These are phyloP conservation scores for Hemisphaericaspora subhashii DNA, from an alignment of 1,139 yeast species.

Conservation along the genomic window DNA sequence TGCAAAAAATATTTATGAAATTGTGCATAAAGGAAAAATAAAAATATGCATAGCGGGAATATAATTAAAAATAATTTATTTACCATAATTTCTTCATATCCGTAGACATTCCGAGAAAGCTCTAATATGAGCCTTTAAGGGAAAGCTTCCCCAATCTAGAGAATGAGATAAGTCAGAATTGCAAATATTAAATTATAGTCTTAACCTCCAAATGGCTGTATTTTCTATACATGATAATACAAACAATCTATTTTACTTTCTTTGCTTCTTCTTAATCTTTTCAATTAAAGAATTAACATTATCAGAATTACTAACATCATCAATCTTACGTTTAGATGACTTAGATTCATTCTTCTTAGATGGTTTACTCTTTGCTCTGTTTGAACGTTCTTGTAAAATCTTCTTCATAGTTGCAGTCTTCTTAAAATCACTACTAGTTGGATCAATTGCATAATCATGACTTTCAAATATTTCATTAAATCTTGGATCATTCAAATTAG, in stretches of 20 bases:
- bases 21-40: no score
- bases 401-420: conserved; percentile 85
- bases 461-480: conserved; percentile 84
- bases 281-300: conserved; percentile 29
- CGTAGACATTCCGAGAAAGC: no score
- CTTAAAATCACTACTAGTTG: conserved; percentile 84
- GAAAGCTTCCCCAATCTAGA: no score
- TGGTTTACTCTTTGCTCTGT: conserved; percentile 38
- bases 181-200: background rate
- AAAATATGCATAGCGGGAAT: no score
- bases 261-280: conserved; percentile 36
- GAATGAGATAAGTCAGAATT: no score
- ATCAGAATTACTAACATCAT: conserved; percentile 13
- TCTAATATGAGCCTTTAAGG: no score
- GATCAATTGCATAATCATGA: conserved; percentile 90
- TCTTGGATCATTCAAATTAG: conserved; percentile 78
- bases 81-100: no score
- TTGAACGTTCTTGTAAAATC: conserved; percentile 71
- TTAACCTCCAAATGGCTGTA: background rate
- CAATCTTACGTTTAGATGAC: conserved; percentile 11
- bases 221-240: background rate
- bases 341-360: conserved; percentile 11
- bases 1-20: no score
- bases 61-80: no score
- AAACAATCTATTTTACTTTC: conserved; percentile 3